Evolutionary conservation across 495 filamentous ascomycete species (phyloP), one percentile per base, ranked within the genome.

Genomic region (Annulohypoxylon bovei): DNA sequence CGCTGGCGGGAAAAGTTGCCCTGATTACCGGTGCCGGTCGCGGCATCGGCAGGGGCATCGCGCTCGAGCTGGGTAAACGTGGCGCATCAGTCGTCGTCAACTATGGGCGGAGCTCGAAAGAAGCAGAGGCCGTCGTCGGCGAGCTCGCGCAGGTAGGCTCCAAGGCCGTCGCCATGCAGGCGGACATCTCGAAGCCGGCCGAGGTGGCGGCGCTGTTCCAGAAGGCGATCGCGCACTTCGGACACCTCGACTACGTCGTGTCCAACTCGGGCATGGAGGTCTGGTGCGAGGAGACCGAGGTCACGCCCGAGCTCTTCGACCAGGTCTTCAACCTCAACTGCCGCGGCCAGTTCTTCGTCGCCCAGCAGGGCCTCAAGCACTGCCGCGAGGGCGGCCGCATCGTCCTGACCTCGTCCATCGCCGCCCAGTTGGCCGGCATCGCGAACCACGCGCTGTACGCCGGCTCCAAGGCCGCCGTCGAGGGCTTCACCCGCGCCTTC

Each of bases 341-440:
- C 4, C 87, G 91, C 1, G 93, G 87, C 1, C 92, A 95, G 79
- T 94, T 94, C 85, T 93, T 94, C 81, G 89, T 93, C 49, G 89
- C 88, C 57, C 87, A 89, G 76, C 85, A 90, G 79, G 90, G 86
- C 6, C 88, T 88, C 77, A 86, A 85, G 79, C 81, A 90, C 77
- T 81, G 88, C 75, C 79, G 80, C 66, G 81, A 87, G 42, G 87
- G 87, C 44, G 89, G 88, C 55, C 83, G 88, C 71, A 83, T 90
- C 74, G 86, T 90, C 68, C 77, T 90, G 7, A 90, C 85, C 80
- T 86, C 86, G 20, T 88, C 85, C 76, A 90, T 89, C 80, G 89
- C 88, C 22, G 88, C 87, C 28, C 82, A 88, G 80, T 85, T 84
- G 67, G 87, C 87, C 78, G 86, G 79, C 42, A 86, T 91, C 4